Evolutionary conservation across 2,329 filamentous ascomycete species (phyloP).

Genomic region (Fusarium equiseti): DNA sequence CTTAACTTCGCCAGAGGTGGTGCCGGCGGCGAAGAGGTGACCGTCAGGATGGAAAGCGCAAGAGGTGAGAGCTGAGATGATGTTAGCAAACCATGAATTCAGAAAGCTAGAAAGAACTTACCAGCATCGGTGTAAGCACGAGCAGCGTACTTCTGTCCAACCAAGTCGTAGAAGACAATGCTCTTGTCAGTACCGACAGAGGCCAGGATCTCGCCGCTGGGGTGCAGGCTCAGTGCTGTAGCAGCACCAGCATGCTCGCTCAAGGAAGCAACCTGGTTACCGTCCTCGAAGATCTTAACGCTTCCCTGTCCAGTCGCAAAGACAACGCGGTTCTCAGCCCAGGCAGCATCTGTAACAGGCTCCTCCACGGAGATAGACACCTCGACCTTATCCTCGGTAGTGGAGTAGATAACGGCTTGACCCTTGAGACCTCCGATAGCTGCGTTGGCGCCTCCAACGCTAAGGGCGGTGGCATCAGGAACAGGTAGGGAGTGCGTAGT

Average conservation of each 20-base stretch:
- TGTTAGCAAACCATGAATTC: conserved; percentile 10
- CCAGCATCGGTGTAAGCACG: conserved; percentile 84
- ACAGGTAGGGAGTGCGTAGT: conserved; percentile 62
- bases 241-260: conserved; percentile 86
- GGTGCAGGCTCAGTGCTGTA: conserved; percentile 83
- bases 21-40: conserved; percentile 90
- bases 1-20: conserved; percentile 83
- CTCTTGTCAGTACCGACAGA: conserved; percentile 94
- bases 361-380: conserved; percentile 74
- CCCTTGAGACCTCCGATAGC: conserved; percentile 82
- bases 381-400: conserved; percentile 75
- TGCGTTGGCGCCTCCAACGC: conserved; percentile 70
- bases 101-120: conserved; percentile 61
- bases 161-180: conserved; percentile 88
- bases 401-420: conserved; percentile 79
- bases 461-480: conserved; percentile 62
- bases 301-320: conserved; percentile 80
- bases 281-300: conserved; percentile 83
- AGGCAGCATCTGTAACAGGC: conserved; percentile 74
- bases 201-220: conserved; percentile 83
- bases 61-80: conserved; percentile 73
- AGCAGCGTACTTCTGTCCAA: conserved; percentile 74
- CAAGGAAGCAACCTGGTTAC: conserved; percentile 75
- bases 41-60: conserved; percentile 95
- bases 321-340: conserved; percentile 76